Evolutionary conservation across 805 yeast species (phyloP), one percentile per base, ranked within the genome.

Genomic region (Hemisphaericaspora nanyangensis): DNA sequence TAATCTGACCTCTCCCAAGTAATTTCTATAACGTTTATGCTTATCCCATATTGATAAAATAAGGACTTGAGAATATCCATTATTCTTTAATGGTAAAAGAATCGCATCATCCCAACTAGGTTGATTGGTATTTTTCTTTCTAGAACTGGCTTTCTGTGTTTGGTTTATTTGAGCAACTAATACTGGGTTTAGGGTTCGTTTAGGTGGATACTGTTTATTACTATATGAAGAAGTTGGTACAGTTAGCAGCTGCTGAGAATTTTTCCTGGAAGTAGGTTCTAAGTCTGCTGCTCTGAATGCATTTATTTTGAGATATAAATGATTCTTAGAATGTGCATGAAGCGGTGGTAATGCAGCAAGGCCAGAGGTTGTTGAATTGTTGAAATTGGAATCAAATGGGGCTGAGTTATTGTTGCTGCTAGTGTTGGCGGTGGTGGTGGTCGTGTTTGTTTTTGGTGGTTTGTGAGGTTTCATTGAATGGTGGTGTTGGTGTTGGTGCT

Each of bases 61-160:
- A 22, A 69, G 41, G 1, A 62, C 34, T 35, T 57, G 65, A 2
- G 65, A 50, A 40, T 42, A 48, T 40, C 60, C 71, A 26, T 50
- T 50, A 1, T 27, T 30, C n/a, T 39, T 46, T 38, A 68, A 50
- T 1, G 71, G 73, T 5, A 68, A 37, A 1, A 43, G 20, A 8
- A 68, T 39, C 5, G 52, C 49, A 18, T 60, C 58, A 38, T 68
- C 68, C 74, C 74, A 68, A 35, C 61, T 56, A 3, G 73, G 74
- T 32, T 65, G 61, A 27, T 47, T 46, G 6, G 73, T 64, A 43
- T 58, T 50, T 22, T 56, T 42, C 43, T 58, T 63, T 29, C 58
- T 54, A 27, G 56, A 41, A 11, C 71, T 61, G 16, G 58, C 52
- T 39, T 55, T 61, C 19, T 47, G 58, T 25, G 27, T 40, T 4